Evolutionary conservation across 2,329 filamentous ascomycete genomes (phyloP).

Genomic region (Juglanconis oblonga): DNA sequence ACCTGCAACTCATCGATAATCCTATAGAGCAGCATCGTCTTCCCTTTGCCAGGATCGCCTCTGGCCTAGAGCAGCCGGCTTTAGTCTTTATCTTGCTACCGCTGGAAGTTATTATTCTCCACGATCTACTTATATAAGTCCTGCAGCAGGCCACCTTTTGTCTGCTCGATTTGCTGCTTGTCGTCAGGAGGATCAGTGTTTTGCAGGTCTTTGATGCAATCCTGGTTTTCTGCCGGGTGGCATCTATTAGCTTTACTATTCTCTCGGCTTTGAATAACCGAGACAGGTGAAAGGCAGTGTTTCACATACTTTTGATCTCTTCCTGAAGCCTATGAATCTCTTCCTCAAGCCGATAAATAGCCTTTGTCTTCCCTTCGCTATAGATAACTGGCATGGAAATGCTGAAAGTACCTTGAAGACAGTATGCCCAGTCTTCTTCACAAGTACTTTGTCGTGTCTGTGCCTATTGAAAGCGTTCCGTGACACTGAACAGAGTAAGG

Average conservation of each 20-base stretch:
- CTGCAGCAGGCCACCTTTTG: constrained; percentile 24
- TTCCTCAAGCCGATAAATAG: constrained; percentile 19
- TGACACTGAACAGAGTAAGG: constrained; percentile 20
- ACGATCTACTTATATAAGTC: constrained; percentile 33
- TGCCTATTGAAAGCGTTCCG: constrained; percentile 25
- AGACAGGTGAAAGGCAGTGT: not conserved
- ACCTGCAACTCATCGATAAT: constrained; percentile 25
- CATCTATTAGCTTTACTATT: not conserved
- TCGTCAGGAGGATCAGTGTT: constrained; percentile 21
- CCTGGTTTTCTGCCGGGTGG: not conserved
- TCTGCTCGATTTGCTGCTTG: constrained; percentile 21
- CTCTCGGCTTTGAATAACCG: not conserved
- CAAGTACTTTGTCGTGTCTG: constrained; percentile 21
- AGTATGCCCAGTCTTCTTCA: constrained; percentile 25
- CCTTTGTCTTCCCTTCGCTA: constrained; percentile 17
- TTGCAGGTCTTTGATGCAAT: constrained; percentile 10
- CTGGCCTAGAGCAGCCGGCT: constrained; percentile 31
- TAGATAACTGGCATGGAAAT: constrained; percentile 23
- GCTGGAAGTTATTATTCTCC: constrained; percentile 24
- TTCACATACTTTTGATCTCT: not conserved
- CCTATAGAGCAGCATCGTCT: constrained; percentile 32
- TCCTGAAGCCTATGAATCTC: constrained; percentile 19
- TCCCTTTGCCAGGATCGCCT: constrained; percentile 34
- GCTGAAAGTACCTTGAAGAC: constrained; percentile 24
- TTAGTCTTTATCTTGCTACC: constrained; percentile 23